Conservation (phyloP, 2,329 filamentous ascomycete genomes). For the Colletotrichum graminicola region DNA sequence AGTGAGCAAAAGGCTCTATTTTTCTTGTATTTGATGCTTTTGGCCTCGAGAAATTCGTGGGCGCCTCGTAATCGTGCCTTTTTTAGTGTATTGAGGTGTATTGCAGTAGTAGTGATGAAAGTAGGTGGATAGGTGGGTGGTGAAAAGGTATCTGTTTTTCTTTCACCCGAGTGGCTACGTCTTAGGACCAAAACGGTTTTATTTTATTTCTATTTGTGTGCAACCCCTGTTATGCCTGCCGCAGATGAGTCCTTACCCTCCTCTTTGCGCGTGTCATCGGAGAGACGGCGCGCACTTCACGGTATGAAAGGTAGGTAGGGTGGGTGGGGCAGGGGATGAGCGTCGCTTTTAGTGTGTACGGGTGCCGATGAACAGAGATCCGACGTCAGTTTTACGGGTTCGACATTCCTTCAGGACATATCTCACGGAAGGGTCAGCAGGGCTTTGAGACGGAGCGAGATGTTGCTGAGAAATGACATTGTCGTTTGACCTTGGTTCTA, state of each 20-base stretch:
- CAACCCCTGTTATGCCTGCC: not conserved
- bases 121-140: too few relatives aligned
- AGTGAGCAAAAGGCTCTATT: too few relatives aligned
- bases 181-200: conserved; percentile 13
- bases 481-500: not conserved
- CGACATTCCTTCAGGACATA: not conserved
- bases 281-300: not conserved
- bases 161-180: too few relatives aligned
- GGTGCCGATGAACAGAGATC: conserved; percentile 8
- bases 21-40: too few relatives aligned
- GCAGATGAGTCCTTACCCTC: not conserved
- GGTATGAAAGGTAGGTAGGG: not conserved
- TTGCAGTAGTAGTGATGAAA: too few relatives aligned
- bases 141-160: too few relatives aligned
- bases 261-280: conserved; percentile 6
- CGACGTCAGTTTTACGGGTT: conserved; percentile 31
- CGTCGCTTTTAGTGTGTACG: conserved; percentile 13
- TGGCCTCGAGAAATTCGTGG: too few relatives aligned
- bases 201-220: not conserved
- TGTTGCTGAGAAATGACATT: conserved; percentile 4
- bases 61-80: too few relatives aligned
- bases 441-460: not conserved
- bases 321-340: not conserved
- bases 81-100: too few relatives aligned
- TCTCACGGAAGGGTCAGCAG: not conserved